Evolutionary conservation across 192 early-diverging fungal species (phyloP).

Genomic region (Umbelopsis isabellina): DNA sequence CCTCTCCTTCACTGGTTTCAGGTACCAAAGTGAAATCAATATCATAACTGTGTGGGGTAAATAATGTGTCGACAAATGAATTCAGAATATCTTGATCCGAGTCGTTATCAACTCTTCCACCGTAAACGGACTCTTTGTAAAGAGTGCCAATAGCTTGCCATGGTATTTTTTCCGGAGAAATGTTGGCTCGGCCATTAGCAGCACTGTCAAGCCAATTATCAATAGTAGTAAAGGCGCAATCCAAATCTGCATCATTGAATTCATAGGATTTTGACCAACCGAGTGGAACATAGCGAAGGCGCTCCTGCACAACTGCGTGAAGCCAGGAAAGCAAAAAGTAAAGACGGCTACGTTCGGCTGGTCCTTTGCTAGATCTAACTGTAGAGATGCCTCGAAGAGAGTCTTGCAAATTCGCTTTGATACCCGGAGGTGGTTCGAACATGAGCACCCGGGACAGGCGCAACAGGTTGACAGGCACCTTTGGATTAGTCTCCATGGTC

Average conservation of each 20-base stretch:
- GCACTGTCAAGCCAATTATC: constrained; percentile 91
- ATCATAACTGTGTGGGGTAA: constrained; percentile 80
- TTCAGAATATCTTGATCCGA: constrained; percentile 88
- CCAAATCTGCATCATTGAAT: constrained; percentile 98
- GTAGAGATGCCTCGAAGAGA: constrained; percentile 72
- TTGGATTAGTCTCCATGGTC: constrained; percentile 98
- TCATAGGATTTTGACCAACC: constrained; percentile 98
- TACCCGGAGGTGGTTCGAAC: constrained; percentile 95
- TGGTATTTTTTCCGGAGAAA: constrained; percentile 93
- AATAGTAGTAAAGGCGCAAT: constrained; percentile 85
- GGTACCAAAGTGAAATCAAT: constrained; percentile 76
- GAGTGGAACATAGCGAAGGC: constrained; percentile 94
- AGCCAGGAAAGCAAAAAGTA: constrained; percentile 98
- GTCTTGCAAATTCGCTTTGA: constrained; percentile 90
- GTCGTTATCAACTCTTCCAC: constrained; percentile 94
- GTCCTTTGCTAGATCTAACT: constrained; percentile 61
- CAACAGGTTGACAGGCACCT: constrained; percentile 90
- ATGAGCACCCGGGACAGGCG: constrained; percentile 88
- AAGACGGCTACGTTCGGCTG: constrained; percentile 85
- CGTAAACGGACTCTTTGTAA: constrained; percentile 90
- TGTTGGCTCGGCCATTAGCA: constrained; percentile 81
- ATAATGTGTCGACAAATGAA: constrained; percentile 83
- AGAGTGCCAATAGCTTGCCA: constrained; percentile 92
- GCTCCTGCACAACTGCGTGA: constrained; percentile 93
- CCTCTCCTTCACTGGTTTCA: constrained; percentile 29